Conservation (phyloP, 768 basidiomycete genomes). For the Kwoniella europaea region DNA sequence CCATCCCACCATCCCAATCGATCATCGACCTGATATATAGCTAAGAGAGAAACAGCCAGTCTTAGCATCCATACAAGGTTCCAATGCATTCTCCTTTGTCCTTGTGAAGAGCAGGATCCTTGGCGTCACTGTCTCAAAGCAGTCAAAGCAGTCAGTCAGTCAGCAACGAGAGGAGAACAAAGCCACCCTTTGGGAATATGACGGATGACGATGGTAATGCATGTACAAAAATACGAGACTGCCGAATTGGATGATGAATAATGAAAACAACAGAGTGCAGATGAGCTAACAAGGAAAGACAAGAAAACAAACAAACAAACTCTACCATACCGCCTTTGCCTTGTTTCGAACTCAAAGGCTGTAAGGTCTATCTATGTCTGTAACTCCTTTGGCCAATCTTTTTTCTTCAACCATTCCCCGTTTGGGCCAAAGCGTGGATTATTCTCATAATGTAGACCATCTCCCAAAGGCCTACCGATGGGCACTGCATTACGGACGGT, state of each 20-base stretch:
- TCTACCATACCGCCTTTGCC: neutral
- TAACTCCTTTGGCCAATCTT: conserved; percentile 52
- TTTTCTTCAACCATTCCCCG: conserved; percentile 53
- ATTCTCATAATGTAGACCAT: conserved; percentile 50
- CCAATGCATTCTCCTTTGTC: too few relatives aligned
- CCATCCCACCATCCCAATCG: too few relatives aligned
- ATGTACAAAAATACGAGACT: neutral
- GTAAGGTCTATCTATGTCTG: conserved; percentile 2
- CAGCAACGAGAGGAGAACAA: neutral
- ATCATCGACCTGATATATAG: too few relatives aligned
- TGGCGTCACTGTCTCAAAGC: neutral
- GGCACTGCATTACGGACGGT: conserved; percentile 41
- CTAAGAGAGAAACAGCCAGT: too few relatives aligned
- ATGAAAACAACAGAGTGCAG: too few relatives aligned
- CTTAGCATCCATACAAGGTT: too few relatives aligned
- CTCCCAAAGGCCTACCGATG: conserved; percentile 51
- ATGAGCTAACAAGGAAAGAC: neutral
- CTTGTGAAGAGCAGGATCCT: too few relatives aligned
- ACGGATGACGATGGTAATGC: neutral
- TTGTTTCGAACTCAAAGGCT: neutral
- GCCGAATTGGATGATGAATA: too few relatives aligned
- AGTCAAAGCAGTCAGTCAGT: neutral
- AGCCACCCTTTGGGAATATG: neutral
- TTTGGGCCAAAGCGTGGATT: conserved; percentile 56
- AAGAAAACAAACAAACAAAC: neutral